A percentile compares a stretch with the other conserved stretches of the same genome.
phyloP scores from a whole-genome alignment of 2,329 filamentous ascomycete genomes.

The Geosmithia flava region DNA sequence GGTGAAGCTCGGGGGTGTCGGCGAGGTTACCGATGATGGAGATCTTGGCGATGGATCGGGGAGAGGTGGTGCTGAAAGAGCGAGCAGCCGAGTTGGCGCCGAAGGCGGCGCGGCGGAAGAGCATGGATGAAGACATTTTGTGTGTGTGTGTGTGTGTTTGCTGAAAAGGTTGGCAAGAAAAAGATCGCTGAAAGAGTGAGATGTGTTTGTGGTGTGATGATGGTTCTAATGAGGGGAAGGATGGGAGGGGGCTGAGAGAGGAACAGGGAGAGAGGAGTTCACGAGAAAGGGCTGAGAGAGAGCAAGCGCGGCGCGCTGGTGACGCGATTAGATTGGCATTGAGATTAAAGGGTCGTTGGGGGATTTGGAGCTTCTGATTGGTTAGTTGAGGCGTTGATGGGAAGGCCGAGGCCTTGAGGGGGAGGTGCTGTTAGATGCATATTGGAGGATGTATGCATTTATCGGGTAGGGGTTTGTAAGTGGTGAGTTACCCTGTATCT shows the following conservation, averaged over 20 bases:
- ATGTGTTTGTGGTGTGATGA: not conserved
- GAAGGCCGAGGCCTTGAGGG: not conserved
- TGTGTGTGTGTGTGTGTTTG: slow-evolving; percentile 2
- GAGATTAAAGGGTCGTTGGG: not conserved
- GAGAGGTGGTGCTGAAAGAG: slow-evolving; percentile 62
- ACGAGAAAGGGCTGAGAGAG: not conserved
- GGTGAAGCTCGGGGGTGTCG: slow-evolving; percentile 60
- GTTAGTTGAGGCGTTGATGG: not conserved
- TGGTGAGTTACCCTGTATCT: not conserved
- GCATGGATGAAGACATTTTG: slow-evolving; percentile 34
- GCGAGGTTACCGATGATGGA: slow-evolving; percentile 78
- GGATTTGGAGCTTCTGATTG: not conserved
- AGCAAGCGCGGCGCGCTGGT: not conserved
- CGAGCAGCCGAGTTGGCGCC: slow-evolving; percentile 40
- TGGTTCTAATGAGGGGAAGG: not conserved
- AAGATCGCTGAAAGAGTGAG: not conserved
- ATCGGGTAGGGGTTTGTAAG: not conserved
- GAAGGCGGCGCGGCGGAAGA: slow-evolving; percentile 38
- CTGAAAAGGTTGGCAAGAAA: not conserved
- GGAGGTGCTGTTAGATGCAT: not conserved
- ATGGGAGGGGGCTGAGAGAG: not conserved
- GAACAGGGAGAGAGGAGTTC: not conserved
- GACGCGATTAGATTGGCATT: not conserved
- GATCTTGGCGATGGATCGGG: slow-evolving; percentile 62
- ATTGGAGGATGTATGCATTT: not conserved